phyloP scores from a whole-genome alignment of 2,329 filamentous ascomycete genomes.

The Polytolypa hystricis region DNA sequence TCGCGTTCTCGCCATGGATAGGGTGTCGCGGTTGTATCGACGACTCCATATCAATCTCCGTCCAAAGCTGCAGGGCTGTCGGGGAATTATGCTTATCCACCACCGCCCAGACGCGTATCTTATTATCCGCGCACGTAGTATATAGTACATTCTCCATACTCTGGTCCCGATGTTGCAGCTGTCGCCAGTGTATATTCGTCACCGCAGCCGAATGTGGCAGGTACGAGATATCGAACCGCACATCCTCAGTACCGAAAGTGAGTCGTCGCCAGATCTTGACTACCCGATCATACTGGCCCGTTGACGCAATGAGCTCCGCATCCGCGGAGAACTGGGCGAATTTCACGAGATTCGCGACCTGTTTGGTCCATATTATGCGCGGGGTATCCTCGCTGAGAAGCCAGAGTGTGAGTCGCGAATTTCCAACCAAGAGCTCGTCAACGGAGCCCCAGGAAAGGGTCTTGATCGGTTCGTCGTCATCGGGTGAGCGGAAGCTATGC shows the following conservation, averaged over 20 bases:
- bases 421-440: conserved; percentile 74
- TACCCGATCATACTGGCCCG: conserved; percentile 65
- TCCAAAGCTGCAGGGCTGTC: conserved; percentile 68
- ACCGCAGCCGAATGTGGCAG: conserved; percentile 72
- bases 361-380: conserved; percentile 58
- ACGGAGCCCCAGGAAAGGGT: conserved; percentile 77
- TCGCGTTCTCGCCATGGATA: conserved; percentile 26
- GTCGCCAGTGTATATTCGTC: conserved; percentile 78
- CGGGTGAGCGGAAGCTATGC: conserved; percentile 35
- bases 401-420: conserved; percentile 60
- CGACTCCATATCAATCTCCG: conserved; percentile 61
- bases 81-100: conserved; percentile 56
- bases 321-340: conserved; percentile 75
- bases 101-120: conserved; percentile 72
- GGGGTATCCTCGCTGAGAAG: conserved; percentile 36
- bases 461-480: conserved; percentile 33
- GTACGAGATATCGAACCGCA: conserved; percentile 83
- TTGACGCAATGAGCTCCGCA: conserved; percentile 73
- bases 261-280: conserved; percentile 89
- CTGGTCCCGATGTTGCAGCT: conserved; percentile 65
- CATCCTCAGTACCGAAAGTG: conserved; percentile 70
- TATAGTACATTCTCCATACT: conserved; percentile 79
- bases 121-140: conserved; percentile 71
- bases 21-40: conserved; percentile 52
- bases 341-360: conserved; percentile 61